Evolutionary conservation across 176 grass and related monocot genomes (phyloP), one percentile per base, ranked within the genome.

Genomic region (Aegilops bicornis): DNA sequence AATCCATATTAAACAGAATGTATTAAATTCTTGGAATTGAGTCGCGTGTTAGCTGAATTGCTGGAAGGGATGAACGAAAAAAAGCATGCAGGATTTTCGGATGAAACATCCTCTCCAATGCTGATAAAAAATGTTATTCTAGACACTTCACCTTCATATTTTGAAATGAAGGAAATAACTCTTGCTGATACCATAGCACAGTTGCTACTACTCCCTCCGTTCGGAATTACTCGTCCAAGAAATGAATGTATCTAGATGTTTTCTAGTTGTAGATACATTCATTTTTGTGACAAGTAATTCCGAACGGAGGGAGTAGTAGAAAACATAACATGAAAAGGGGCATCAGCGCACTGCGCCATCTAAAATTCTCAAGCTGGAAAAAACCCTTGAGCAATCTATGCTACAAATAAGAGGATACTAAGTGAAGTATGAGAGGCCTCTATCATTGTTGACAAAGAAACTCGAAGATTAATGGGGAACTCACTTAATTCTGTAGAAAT

Each of bases 401-500:
- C 54, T 59, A 59, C 7, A 20, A 22, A 22, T 59, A 22, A 20
- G 54, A 59, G 54, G 54, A 59, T 54, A 17, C 54, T 22, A 59
- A 59, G 70, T 73, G 65, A 62, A 76, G 70, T 73, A 74, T 24
- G n/a, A 71, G 61, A 76, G 17, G 23, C 54, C 59, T 69, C 29
- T 32, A 81, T 31, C 48, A 76, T 76, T 20, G 47, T n/a, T 62
- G 36, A 15, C 15, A 68, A 73, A 43, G 12, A 76, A 20, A 85
- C 24, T 39, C 13, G 24, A 79, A 23, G 33, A 64, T n/a, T 42
- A 82, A 71, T 83, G 70, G 63, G 11, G 17, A 71, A 87, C 92
- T 86, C 85, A 99, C 94, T 90, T 99, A 85, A 99, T 91, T 91
- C 92, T 91, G 89, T 97, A 72, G 80, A 84, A 94, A 70, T 20